These are phyloP conservation scores for Gossypium aridum DNA, from an alignment of 441 rosid genomes.

Conservation along the genomic window DNA sequence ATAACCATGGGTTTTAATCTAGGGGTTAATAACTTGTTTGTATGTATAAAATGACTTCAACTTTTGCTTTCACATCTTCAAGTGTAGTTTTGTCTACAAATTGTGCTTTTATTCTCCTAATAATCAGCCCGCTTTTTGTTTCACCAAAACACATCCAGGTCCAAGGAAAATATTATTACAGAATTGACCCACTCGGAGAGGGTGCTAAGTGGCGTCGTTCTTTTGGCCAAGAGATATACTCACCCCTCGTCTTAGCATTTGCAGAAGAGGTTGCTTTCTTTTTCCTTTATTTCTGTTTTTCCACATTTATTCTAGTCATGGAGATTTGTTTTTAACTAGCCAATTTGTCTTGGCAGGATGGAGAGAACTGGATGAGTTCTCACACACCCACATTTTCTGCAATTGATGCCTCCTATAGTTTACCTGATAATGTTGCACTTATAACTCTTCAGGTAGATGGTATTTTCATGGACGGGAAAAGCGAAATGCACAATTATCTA, in stretches of 20 bases:
- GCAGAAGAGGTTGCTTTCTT: constrained; percentile 44
- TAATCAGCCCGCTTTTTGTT: neutral
- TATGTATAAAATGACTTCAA: neutral
- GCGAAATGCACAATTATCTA: constrained; percentile 17
- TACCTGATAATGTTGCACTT: constrained; percentile 53
- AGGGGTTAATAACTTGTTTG: neutral
- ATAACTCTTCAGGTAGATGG: constrained; percentile 56
- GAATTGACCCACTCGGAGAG: constrained; percentile 53
- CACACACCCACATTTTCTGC: constrained; percentile 44
- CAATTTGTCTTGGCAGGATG: constrained; percentile 36
- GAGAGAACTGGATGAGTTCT: constrained; percentile 42
- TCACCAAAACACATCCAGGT: constrained; percentile 29
- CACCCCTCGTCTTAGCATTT: constrained; percentile 67
- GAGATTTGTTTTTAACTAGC: constrained; percentile 11
- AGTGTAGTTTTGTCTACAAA: neutral
- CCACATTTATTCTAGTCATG: constrained; percentile 15
- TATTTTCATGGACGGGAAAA: constrained; percentile 26
- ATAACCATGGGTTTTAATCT: neutral
- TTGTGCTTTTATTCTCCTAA: neutral
- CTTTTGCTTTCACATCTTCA: neutral
- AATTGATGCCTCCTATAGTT: constrained; percentile 49
- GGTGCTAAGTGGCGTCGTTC: constrained; percentile 80
- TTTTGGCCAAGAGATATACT: constrained; percentile 65
- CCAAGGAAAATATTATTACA: constrained; percentile 54
- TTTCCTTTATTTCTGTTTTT: neutral